phyloP scores from a whole-genome alignment of 2,329 filamentous ascomycete species.

The Cordyceps farinosa region DNA sequence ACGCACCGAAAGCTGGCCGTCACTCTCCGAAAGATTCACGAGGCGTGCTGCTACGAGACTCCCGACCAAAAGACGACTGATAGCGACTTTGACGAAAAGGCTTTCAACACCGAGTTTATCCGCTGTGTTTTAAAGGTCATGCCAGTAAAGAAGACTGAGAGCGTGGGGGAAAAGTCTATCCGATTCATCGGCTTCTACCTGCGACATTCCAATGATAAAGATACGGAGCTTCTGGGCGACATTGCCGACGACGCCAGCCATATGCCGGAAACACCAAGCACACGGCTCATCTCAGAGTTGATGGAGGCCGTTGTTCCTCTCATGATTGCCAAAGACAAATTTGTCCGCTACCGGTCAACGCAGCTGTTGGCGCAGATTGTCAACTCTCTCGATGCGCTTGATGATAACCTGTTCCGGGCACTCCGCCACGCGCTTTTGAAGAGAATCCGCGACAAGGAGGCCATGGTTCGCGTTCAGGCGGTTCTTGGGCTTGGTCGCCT shows the following conservation, averaged over 20 bases:
- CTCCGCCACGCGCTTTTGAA: slow-evolving; percentile 76
- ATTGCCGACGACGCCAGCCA: slow-evolving; percentile 62
- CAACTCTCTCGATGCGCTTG: slow-evolving; percentile 87
- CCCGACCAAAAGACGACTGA: slow-evolving; percentile 49
- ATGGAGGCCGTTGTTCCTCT: slow-evolving; percentile 71
- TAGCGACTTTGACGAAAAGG: slow-evolving; percentile 73
- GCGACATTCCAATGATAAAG: slow-evolving; percentile 65
- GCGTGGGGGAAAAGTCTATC: slow-evolving; percentile 78
- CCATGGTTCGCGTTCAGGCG: slow-evolving; percentile 86
- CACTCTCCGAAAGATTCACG: slow-evolving; percentile 84
- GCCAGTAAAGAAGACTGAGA: slow-evolving; percentile 87
- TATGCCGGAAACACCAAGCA: slow-evolving; percentile 79
- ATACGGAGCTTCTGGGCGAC: slow-evolving; percentile 63
- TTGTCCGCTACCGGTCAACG: slow-evolving; percentile 82
- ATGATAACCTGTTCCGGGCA: slow-evolving; percentile 84
- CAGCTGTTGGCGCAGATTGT: slow-evolving; percentile 89
- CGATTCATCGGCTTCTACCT: slow-evolving; percentile 87
- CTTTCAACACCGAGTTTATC: slow-evolving; percentile 83
- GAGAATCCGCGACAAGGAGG: slow-evolving; percentile 88
- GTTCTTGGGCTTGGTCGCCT: slow-evolving; percentile 85
- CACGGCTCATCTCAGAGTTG: slow-evolving; percentile 70
- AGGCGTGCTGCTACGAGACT: slow-evolving; percentile 70
- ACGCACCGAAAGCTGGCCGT: slow-evolving; percentile 88
- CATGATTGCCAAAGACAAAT: slow-evolving; percentile 86
- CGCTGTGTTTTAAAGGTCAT: slow-evolving; percentile 79